phyloP scores from a whole-genome alignment of 306 rosid genomes.

The Purshia tridentata region DNA sequence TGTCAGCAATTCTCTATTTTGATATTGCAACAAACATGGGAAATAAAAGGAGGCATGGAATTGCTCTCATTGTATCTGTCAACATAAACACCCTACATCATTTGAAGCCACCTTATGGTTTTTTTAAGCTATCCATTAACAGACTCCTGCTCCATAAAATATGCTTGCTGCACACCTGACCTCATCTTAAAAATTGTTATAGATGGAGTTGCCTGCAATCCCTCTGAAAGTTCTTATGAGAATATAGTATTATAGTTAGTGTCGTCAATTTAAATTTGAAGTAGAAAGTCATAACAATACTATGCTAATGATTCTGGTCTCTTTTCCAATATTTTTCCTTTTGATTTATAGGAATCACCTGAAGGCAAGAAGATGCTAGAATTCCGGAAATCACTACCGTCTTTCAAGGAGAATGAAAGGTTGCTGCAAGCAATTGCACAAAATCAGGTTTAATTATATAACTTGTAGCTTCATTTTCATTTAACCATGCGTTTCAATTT shows the following conservation, averaged over 20 bases:
- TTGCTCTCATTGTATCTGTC: neutral
- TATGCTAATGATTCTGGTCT: neutral
- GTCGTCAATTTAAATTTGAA: neutral
- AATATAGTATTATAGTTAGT: neutral
- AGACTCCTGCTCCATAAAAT: neutral
- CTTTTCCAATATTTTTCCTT: neutral
- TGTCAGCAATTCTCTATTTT: neutral
- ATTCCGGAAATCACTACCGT: conserved; percentile 50
- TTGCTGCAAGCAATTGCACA: conserved; percentile 56
- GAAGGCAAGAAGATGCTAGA: conserved; percentile 55
- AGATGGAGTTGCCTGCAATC: conserved; percentile 7
- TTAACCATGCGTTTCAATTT: neutral
- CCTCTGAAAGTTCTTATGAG: neutral
- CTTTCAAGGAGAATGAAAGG: conserved; percentile 51
- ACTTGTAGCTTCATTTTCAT: conserved; percentile 8
- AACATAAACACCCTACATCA: neutral
- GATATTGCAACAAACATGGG: neutral
- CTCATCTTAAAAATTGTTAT: neutral
- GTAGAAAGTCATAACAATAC: neutral
- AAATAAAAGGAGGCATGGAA: neutral
- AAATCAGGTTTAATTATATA: conserved; percentile 43
- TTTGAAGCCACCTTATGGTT: neutral
- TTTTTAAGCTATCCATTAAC: neutral
- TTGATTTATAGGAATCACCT: conserved; percentile 48
- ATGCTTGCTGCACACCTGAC: neutral